Percentiles rank a stretch among this genome's conserved stretches.
phyloP scores from a whole-genome alignment of 176 grass and related monocot species.

The Chloris gayana region DNA sequence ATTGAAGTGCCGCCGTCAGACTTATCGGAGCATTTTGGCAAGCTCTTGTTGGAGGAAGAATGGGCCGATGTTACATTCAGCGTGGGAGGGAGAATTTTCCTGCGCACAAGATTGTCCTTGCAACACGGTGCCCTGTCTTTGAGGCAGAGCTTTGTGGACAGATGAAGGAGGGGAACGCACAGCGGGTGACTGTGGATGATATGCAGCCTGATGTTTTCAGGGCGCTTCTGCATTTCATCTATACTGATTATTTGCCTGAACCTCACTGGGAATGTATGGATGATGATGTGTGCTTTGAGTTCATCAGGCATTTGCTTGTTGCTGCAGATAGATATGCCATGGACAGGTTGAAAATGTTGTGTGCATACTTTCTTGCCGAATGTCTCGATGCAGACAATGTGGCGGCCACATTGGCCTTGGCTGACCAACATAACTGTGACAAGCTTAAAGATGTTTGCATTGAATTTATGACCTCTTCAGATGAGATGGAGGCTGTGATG shows the following conservation, averaged over 20 bases:
- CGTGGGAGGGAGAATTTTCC: neutral
- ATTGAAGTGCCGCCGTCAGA: neutral
- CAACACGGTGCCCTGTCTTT: neutral
- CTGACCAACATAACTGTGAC: conserved; percentile 12
- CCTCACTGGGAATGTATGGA: neutral
- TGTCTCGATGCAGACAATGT: neutral
- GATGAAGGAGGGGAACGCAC: neutral
- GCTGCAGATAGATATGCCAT: conserved; percentile 32
- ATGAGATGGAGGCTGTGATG: too few species aligned
- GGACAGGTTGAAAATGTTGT: conserved; percentile 26
- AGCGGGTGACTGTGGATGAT: conserved; percentile 10
- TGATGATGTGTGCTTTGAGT: neutral
- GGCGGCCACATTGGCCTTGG: conserved; percentile 9
- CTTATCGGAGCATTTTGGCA: too few species aligned
- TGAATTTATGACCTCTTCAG: too few species aligned
- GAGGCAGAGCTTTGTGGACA: neutral
- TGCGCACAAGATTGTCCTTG: conserved; percentile 4
- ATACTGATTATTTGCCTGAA: conserved; percentile 7
- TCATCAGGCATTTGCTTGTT: conserved; percentile 4
- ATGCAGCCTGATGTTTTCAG: conserved; percentile 35
- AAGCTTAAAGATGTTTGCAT: too few species aligned
- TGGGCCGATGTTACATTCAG: neutral
- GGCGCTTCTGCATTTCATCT: conserved; percentile 41
- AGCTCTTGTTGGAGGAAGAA: neutral
- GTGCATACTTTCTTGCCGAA: neutral